A percentile compares a stretch with the other conserved stretches of the same genome.
These are phyloP conservation scores for Alnus glutinosa DNA, from an alignment of 306 rosid species.

Conservation along the genomic window DNA sequence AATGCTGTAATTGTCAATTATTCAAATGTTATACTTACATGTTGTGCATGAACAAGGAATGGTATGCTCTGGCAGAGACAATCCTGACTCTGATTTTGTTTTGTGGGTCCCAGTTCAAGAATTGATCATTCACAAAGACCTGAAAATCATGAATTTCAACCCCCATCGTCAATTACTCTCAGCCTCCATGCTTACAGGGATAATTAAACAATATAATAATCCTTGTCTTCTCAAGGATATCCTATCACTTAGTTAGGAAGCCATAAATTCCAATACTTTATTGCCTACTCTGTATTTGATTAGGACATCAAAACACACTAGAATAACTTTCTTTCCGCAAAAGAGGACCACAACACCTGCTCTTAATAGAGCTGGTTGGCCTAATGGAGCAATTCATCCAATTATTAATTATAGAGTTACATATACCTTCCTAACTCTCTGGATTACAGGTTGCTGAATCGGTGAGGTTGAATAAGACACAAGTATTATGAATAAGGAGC, in stretches of 20 bases:
- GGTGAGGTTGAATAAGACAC: slow-evolving; percentile 13
- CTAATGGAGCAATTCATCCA: neutral
- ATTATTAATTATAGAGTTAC: neutral
- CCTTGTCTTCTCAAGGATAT: neutral
- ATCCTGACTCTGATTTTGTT: slow-evolving; percentile 83
- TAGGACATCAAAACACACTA: neutral
- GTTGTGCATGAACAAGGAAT: slow-evolving; percentile 96
- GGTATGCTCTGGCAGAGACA: slow-evolving; percentile 93
- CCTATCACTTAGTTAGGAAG: neutral
- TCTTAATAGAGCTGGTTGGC: neutral
- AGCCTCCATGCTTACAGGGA: neutral
- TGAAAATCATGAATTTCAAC: slow-evolving; percentile 26
- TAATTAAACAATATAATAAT: neutral
- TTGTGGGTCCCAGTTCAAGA: slow-evolving; percentile 87
- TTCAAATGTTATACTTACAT: slow-evolving; percentile 60
- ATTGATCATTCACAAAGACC: slow-evolving; percentile 93
- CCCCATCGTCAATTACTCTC: neutral
- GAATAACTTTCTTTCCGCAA: neutral
- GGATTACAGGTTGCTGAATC: too few species aligned
- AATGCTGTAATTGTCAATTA: slow-evolving; percentile 6
- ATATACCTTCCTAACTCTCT: too few species aligned
- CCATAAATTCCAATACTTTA: neutral
- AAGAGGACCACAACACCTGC: too few species aligned
- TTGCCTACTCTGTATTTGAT: neutral
- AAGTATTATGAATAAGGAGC: neutral